Base-by-base conservation (phyloP, 805 yeast genomes). In the Monosporozyma aquatica region DNA sequence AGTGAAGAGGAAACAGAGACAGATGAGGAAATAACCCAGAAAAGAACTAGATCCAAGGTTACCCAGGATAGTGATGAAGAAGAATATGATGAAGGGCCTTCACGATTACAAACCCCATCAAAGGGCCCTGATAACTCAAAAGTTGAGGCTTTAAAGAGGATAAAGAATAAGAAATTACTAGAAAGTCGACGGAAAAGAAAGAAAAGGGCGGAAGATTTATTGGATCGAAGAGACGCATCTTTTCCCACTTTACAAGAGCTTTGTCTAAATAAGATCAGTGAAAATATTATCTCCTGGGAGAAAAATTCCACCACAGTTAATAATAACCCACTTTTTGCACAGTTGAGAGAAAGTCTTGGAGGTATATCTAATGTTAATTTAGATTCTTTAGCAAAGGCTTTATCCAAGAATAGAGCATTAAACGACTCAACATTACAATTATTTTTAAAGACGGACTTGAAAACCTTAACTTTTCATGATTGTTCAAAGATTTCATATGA, bases 351-450 rank as follows among this genome's bases (percentile, higher is more conserved):
- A 5, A 79, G 74, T 2, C 68, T 92, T 41, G 97, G 97, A 29
- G 95, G 85, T 49, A 82, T 92, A 46, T 95, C 97, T 0, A 67
- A 72, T 21, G 62, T 68, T 29, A 89, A 87, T 59, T 66, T 82
- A 67, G 71, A 71, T 52, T 82, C 80, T 59, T 78, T 92, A 39
- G 75, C 86, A 18, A 72, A 77, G 41, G 87, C 94, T 45, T 61
- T 92, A 24, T 78, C 92, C 18, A 78, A 84, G 44, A 92, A 89
- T 62, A 65, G 99, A 41, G 82, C 92, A 0, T 66, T 92, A 38
- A 76, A 81, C 53, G 78, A 82, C 48, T 66, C 72, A 14, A 87
- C 97, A 0, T 60, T 89, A 57, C 66, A 78, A 37, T 67, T 92
- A 38, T 90, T 92, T 55, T 64, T 92, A 41, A 76, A 78, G 37